These are phyloP conservation scores for Claviceps sp. DNA, from an alignment of 2,329 filamentous ascomycete genomes.

Conservation along the genomic window DNA sequence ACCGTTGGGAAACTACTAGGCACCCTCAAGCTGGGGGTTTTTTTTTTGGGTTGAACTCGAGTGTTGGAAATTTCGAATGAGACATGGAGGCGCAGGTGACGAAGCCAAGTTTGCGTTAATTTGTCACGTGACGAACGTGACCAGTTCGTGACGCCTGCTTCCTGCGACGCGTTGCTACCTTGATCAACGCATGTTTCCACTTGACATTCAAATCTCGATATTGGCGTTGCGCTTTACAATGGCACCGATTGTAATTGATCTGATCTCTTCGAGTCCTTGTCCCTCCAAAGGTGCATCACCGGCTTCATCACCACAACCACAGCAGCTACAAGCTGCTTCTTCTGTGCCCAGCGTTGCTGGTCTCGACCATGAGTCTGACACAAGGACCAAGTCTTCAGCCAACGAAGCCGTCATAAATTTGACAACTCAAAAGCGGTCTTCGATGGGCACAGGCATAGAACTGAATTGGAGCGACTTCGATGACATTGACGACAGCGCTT, in stretches of 20 bases:
- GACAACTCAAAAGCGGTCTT: background rate
- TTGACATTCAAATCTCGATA: background rate
- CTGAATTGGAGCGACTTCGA: background rate
- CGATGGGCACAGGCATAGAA: background rate
- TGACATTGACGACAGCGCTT: background rate
- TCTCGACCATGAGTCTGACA: background rate
- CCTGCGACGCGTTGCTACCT: background rate
- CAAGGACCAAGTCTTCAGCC: background rate
- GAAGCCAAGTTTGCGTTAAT: too few species aligned
- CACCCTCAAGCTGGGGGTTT: too few species aligned
- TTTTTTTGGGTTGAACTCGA: too few species aligned
- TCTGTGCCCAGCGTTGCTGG: background rate
- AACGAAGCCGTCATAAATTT: background rate
- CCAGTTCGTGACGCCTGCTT: background rate
- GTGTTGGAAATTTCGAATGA: too few species aligned
- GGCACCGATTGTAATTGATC: conserved; percentile 21
- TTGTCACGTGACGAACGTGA: background rate
- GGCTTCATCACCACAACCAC: background rate
- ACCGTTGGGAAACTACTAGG: too few species aligned
- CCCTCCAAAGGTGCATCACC: background rate
- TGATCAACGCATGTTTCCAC: background rate
- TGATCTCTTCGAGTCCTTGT: conserved; percentile 23
- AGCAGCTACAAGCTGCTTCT: background rate
- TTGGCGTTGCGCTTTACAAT: conserved; percentile 9
- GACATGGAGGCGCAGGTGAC: too few species aligned